Base-by-base conservation (phyloP, 2,329 filamentous ascomycete species). In the Arthrobotrys entomopaga region DNA sequence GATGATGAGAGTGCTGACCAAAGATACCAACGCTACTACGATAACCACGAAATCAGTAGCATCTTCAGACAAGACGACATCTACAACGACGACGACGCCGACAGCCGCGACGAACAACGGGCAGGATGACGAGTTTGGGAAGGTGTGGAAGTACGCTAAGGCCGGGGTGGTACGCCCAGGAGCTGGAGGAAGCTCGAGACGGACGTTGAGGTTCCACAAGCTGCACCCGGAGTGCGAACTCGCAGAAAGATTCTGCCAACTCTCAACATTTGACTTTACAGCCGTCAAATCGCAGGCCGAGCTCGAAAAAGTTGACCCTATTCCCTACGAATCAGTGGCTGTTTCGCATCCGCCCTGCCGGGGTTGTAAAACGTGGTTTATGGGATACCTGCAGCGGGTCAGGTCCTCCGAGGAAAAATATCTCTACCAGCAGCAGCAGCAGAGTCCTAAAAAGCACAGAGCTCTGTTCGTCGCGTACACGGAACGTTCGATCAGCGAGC, bases 281-380 rank as follows among this genome's bases (percentile, higher is more conserved):
- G 50, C 38, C 11, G 52, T 65, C 50, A 48, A 38, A 49, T 65
- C 63, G n/a, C 50, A 65, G 26, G 50, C 22, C 11, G 52, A 58
- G 63, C 52, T 65, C 10, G 63, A 56, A 11, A 26, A 52, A n/a
- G 38, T 65, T n/a, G 63, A 65, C 24, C 26, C 24, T 15, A 65
- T 26, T 20, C 63, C 63, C 1, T 65, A 65, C 63, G 53, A 57
- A 34, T 65, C 63, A 19, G 43, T 65, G 8, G 63, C 63, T 20
- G 53, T 65, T 16, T 65, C 63, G 15, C 38, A 49, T n/a, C 63
- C 63, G 40, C 63, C 63, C 5, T 65, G 63, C 29, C 52, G 63
- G 38, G 63, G 38, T 40, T 65, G 63, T 38, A 65, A 65, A 46
- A 58, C 63, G 24, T 65, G 63, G 63, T 65, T 65, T 53, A 65